Evolutionary conservation across 495 filamentous ascomycete species (phyloP), one percentile per base, ranked within the genome.

Genomic region (Penicillium odoratum): DNA sequence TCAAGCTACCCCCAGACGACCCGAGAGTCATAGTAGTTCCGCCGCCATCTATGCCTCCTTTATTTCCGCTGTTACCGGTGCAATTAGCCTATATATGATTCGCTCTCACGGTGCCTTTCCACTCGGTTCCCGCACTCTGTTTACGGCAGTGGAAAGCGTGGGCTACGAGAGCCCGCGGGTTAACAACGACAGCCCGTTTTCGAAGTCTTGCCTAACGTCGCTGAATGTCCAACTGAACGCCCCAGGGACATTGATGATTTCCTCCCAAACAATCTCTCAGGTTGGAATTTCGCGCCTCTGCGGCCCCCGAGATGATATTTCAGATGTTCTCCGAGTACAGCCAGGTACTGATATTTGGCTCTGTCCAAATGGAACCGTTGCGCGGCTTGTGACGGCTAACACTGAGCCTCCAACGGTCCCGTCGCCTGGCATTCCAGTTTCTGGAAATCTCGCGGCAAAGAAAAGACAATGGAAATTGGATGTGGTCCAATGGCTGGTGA

Each of bases 271-370:
- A 0, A 65, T 74, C 31, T 55, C 66, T 36, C 77, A 79, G 47
- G 46, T 58, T 45, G 75, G 77, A 6, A 69, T 79, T n/a, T 57
- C 57, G 44, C 73, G 70, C 33, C 63, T 79, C 15, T 61, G 53
- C 16, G 63, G 58, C 21, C 69, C 68, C 43, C 61, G 53, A 5
- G 61, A 60, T 33, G 50, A 65, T n/a, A 59, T 59, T 38, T 21
- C 62, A 21, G 60, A 69, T 25, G 8, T 66, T 10, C 43, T 57
- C 3, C 59, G 62, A 38, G 51, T 65, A 8, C 61, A 63, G 7
- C 61, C 69, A 33, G 74, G 71, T 4, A 63, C 63, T 1, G 77
- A 79, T 57, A 57, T 83, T n/a, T 82, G 79, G 79, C 69, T 83
- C 18, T 75, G 76, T 42, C 80, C 80, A 4, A 75, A 73, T 45